Base-by-base conservation (phyloP, 306 rosid species). In the Corylus heterophylla region DNA sequence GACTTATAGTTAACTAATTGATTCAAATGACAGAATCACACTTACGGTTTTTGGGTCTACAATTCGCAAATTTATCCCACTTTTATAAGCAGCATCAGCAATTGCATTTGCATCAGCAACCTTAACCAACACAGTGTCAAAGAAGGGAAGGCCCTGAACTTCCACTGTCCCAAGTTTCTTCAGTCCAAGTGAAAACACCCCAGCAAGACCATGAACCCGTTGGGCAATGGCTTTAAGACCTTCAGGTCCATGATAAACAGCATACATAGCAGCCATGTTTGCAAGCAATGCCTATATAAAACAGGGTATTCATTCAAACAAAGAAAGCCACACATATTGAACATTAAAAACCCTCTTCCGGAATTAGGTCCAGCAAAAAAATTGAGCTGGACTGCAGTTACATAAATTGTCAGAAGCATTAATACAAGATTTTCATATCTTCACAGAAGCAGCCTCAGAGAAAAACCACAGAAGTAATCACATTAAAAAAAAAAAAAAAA, bases 191-290 rank as follows among this genome's bases (percentile, higher is more conserved):
- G 98, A 89, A 87, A 96, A 90, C 17, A 61, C 89, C 37, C 98
- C 97, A 44, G 99, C 98, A 76, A 96, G 99, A 82, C 98, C 98
- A 82, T 96, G 99, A 82, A 87, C 97, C 75, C 99, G 86, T 62
- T 90, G 88, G 7, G 89, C 92, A 27, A 96, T 96, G 76, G 83
- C 73, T 76, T 96, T 93, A 79, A 96, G 97, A 75, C 99, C 99
- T 84, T 87, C 93, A 16, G 99, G 98, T 85, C 99, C 99, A 75
- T 96, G 99, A 82, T 96, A 96, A 63, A 96, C 98, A 29, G 99
- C 99, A 79, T 80, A 96, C 99, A 96, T 91, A 73, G 99, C 98
- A 83, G 99, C 94, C 99, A 96, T 96, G 89, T 96, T 96, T 77
- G 99, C 99, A 82, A 96, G 98, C 72, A 96, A 83, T 17, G 99